Percentiles rank a stretch among this genome's conserved stretches.
Conservation (phyloP, 2,329 filamentous ascomycete genomes). For the Monilinia laxa region DNA sequence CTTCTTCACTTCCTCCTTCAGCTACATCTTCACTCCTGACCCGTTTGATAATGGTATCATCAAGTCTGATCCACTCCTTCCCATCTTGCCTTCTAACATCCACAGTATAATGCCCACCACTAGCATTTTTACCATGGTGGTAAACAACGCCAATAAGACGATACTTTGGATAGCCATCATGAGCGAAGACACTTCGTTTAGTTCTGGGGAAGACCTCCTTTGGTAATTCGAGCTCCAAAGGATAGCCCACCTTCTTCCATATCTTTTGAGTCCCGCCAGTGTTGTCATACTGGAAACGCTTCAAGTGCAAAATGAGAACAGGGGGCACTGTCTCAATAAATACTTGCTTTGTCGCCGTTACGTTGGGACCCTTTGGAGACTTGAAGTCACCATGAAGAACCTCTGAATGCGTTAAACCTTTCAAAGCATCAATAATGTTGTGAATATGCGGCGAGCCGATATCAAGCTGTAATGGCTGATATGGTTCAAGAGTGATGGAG, state of each 20-base stretch:
- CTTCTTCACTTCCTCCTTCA: conserved; percentile 79
- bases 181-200: conserved; percentile 62
- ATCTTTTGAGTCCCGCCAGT: conserved; percentile 91
- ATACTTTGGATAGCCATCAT: conserved; percentile 76
- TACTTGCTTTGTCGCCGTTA: conserved; percentile 85
- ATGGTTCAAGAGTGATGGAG: conserved; percentile 89
- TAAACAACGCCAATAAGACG: conserved; percentile 88
- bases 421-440: conserved; percentile 90
- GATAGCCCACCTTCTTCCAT: conserved; percentile 97
- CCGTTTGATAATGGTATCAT: conserved; percentile 86
- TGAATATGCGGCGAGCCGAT: conserved; percentile 84
- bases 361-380: conserved; percentile 72
- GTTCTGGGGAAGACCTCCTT: conserved; percentile 81
- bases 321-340: conserved; percentile 90
- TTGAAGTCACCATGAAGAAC: conserved; percentile 82
- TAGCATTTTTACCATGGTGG: conserved; percentile 95
- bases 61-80: conserved; percentile 92
- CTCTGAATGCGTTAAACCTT: conserved; percentile 79
- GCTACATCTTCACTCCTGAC: conserved; percentile 87
- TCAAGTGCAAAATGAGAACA: conserved; percentile 90
- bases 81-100: conserved; percentile 92
- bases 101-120: conserved; percentile 96
- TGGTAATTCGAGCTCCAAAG: conserved; percentile 89
- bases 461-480: conserved; percentile 90
- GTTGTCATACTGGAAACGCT: conserved; percentile 94